A percentile compares a stretch with the other conserved stretches of the same genome.
Conservation (phyloP, 257 asterid genomes). For the Henckelia pumila region DNA sequence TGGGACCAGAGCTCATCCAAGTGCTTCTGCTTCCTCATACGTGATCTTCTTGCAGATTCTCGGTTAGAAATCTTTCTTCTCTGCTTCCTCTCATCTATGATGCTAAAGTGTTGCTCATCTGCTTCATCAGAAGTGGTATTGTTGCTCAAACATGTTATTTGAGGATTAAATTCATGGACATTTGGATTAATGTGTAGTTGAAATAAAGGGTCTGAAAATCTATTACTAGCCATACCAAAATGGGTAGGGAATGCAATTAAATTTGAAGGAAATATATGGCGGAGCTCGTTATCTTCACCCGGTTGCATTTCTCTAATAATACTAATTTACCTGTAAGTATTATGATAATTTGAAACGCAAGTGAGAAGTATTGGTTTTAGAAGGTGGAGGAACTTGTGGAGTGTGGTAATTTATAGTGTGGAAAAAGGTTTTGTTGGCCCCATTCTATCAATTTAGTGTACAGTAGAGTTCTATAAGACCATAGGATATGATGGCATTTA, state of each 20-base stretch:
- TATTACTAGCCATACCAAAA: slow-evolving; percentile 29
- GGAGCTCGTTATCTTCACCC: slow-evolving; percentile 54
- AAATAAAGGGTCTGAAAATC: slow-evolving; percentile 43
- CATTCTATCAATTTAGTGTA: slow-evolving; percentile 34
- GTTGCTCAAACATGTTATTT: slow-evolving; percentile 58
- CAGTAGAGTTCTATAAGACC: slow-evolving; percentile 49
- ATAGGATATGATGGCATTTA: slow-evolving; percentile 33
- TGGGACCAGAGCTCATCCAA: slow-evolving; percentile 92
- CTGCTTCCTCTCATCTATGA: slow-evolving; percentile 75
- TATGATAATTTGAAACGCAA: slow-evolving; percentile 7
- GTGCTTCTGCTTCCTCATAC: slow-evolving; percentile 91
- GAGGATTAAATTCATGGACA: slow-evolving; percentile 56
- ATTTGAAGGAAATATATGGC: slow-evolving; percentile 50
- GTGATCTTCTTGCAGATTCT: slow-evolving; percentile 84
- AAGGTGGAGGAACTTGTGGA: slow-evolving; percentile 47
- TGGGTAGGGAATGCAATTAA: slow-evolving; percentile 48
- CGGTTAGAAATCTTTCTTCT: slow-evolving; percentile 88
- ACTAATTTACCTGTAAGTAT: too few relatives aligned
- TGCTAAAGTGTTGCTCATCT: slow-evolving; percentile 63
- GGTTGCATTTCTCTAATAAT: slow-evolving; percentile 52
- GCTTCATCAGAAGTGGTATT: slow-evolving; percentile 90
- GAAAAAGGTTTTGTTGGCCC: slow-evolving; percentile 37
- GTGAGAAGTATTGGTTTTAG: slow-evolving; percentile 29
- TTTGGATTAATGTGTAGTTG: slow-evolving; percentile 50
- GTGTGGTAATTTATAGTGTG: slow-evolving; percentile 56